These are phyloP conservation scores for Suillus occidentalis DNA, from an alignment of 768 basidiomycete genomes.

Conservation along the genomic window DNA sequence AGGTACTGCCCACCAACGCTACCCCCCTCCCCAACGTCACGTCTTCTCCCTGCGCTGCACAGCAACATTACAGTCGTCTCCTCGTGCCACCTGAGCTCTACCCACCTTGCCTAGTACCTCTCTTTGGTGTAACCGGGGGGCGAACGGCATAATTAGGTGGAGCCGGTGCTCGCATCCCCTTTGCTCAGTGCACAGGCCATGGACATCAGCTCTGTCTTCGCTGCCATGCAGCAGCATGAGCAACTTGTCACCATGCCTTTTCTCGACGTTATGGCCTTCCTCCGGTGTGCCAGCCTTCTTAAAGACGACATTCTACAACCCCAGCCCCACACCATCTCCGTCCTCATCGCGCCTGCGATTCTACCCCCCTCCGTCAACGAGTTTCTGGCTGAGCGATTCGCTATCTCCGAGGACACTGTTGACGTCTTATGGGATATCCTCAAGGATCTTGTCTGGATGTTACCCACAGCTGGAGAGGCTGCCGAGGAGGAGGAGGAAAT, in stretches of 20 bases:
- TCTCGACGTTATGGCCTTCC: not conserved
- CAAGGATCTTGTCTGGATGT: not conserved
- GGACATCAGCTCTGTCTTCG: not conserved
- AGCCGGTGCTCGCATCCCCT: no score
- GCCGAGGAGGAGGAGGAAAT: not conserved
- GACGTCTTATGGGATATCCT: no score
- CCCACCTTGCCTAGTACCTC: no score
- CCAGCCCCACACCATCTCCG: not conserved
- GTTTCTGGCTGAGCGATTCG: not conserved
- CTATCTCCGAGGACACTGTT: not conserved
- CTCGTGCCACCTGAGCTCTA: no score
- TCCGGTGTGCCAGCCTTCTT: not conserved
- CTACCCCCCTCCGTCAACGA: not conserved
- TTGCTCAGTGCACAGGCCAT: no score
- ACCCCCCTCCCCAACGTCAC: no score
- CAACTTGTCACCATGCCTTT: not conserved
- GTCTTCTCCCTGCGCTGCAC: no score
- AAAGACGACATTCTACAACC: not conserved
- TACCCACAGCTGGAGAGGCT: not conserved
- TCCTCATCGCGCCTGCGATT: not conserved
- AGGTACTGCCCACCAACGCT: no score
- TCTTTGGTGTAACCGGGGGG: no score
- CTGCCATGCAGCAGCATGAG: not conserved
- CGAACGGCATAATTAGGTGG: no score
- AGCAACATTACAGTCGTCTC: no score